Percentiles rank a stretch among this genome's conserved stretches.
Evolutionary conservation across 2,329 filamentous ascomycete species (phyloP).

Genomic region (Pezizomycotina sp.): DNA sequence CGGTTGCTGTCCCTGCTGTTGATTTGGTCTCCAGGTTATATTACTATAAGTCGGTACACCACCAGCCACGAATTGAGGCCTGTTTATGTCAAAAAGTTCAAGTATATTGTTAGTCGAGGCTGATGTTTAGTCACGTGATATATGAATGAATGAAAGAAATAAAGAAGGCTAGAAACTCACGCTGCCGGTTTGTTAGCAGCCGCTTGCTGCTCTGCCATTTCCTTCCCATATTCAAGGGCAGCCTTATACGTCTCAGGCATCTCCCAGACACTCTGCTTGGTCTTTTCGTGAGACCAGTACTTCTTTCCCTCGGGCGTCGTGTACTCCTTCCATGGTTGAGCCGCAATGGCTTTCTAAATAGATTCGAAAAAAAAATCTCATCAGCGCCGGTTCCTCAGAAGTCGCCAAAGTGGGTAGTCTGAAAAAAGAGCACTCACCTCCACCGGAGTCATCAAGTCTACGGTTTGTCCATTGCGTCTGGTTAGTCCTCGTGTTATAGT

Average conservation of each 20-base stretch:
- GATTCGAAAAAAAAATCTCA: constrained; percentile 15
- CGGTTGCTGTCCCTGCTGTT: too few species aligned
- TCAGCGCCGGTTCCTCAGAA: constrained; percentile 5
- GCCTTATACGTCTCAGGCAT: constrained; percentile 72
- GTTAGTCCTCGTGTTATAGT: constrained; percentile 75
- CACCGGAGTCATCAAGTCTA: constrained; percentile 66
- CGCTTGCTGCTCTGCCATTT: too few species aligned
- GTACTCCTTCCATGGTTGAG: constrained; percentile 86
- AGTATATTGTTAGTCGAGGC: too few species aligned
- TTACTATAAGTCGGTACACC: too few species aligned
- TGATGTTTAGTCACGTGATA: too few species aligned
- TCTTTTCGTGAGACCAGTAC: constrained; percentile 91
- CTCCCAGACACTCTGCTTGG: constrained; percentile 84
- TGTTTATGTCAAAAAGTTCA: too few species aligned
- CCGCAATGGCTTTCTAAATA: constrained; percentile 54
- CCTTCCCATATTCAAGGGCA: constrained; percentile 54
- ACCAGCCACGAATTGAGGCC: too few species aligned
- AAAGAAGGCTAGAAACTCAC: too few species aligned
- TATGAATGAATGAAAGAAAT: too few species aligned
- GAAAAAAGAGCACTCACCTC: constrained; percentile 42
- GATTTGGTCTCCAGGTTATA: too few species aligned
- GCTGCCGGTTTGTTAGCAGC: too few species aligned
- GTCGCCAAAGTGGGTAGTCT: neutral
- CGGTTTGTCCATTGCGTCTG: constrained; percentile 91
- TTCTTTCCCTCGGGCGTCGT: constrained; percentile 70